These are phyloP conservation scores for Isoetes engelmannii DNA, from an alignment of 83 land plant genomes.

Conservation along the genomic window DNA sequence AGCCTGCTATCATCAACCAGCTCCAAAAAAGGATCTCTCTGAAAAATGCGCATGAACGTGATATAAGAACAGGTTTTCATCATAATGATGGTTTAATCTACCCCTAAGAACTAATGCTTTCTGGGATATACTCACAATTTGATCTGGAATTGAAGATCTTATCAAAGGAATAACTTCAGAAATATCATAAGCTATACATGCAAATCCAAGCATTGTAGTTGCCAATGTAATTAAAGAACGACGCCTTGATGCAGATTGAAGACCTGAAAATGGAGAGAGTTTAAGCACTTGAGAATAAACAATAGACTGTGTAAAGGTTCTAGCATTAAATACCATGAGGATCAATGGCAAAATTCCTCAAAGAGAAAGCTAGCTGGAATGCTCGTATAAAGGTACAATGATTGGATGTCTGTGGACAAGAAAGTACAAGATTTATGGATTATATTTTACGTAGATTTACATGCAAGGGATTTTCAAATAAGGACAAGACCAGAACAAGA, in stretches of 20 bases:
- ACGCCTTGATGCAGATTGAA: constrained; percentile 44
- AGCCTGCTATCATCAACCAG: constrained; percentile 57
- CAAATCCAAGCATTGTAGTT: constrained; percentile 58
- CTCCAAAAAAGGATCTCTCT: constrained; percentile 72
- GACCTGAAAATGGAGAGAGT: constrained; percentile 24
- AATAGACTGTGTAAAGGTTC: background rate
- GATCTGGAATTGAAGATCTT: constrained; percentile 35
- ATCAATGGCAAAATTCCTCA: constrained; percentile 46
- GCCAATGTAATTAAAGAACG: constrained; percentile 55
- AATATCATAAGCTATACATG: constrained; percentile 53
- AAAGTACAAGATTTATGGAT: background rate
- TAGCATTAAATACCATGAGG: constrained; percentile 36
- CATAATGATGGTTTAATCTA: too few relatives aligned
- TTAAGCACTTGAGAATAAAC: background rate
- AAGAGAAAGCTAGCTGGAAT: constrained; percentile 71
- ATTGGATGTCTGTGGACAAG: constrained; percentile 39
- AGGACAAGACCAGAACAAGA: too few relatives aligned
- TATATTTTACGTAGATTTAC: too few relatives aligned
- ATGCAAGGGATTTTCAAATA: too few relatives aligned
- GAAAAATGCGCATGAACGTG: constrained; percentile 11
- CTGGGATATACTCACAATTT: constrained; percentile 39
- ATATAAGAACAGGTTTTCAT: background rate
- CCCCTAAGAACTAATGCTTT: background rate
- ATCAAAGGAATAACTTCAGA: constrained; percentile 36
- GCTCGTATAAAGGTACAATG: constrained; percentile 38